phyloP scores from a whole-genome alignment of 352 stramenopile genomes.

The Halophytophthora polymorphica region DNA sequence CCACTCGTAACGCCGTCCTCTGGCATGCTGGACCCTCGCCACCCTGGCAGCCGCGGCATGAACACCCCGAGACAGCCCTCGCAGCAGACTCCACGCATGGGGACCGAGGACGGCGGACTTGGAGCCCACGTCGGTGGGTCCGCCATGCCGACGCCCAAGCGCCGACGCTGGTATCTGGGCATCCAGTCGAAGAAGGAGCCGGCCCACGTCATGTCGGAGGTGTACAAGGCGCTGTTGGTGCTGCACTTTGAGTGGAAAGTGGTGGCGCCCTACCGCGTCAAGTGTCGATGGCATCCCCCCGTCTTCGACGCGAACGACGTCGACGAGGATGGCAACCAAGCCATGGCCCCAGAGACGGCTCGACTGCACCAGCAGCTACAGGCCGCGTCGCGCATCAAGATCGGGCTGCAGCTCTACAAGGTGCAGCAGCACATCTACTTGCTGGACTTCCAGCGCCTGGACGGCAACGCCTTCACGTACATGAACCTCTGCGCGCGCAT shows the following conservation, averaged over 20 bases:
- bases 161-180: constrained; percentile 97
- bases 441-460: constrained; percentile 96
- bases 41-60: constrained; percentile 56
- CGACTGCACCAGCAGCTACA: constrained; percentile 40
- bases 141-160: constrained; percentile 45
- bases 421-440: constrained; percentile 99
- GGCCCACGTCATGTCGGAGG: constrained; percentile 99
- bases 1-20: constrained; percentile 64
- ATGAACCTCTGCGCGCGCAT: constrained; percentile 99
- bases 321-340: constrained; percentile 3
- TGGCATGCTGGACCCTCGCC: constrained; percentile 37
- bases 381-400: constrained; percentile 78
- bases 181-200: constrained; percentile 99
- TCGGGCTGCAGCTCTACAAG: constrained; percentile 96
- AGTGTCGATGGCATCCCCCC: constrained; percentile 94
- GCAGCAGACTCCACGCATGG: not conserved
- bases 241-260: constrained; percentile 98
- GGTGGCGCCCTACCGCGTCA: constrained; percentile 96
- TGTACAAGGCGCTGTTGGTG: constrained; percentile 97
- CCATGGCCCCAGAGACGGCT: constrained; percentile 24
- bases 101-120: constrained; percentile 26
- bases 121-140: constrained; percentile 29
- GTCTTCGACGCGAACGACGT: constrained; percentile 19
- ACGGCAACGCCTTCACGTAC: constrained; percentile 98
- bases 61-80: constrained; percentile 24